These are phyloP conservation scores for Cytospora mali DNA, from an alignment of 2,329 filamentous ascomycete genomes.

Conservation along the genomic window DNA sequence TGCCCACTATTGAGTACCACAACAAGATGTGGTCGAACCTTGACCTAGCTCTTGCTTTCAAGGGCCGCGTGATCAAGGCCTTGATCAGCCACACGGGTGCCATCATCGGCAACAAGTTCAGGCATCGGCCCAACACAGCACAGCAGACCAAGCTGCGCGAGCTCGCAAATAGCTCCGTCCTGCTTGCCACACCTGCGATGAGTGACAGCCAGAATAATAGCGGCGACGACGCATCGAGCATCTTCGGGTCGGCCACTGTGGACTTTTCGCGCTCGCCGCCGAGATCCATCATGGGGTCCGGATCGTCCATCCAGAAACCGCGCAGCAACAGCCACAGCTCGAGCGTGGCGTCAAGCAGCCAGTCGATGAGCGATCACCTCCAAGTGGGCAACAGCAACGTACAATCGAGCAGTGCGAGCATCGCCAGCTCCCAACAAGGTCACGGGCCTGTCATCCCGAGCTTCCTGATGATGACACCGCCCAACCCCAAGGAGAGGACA, in stretches of 20 bases:
- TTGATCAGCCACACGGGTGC: conserved; percentile 94
- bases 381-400: conserved; percentile 15
- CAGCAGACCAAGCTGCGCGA: conserved; percentile 81
- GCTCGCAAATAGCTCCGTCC: conserved; percentile 75
- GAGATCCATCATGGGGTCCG: conserved; percentile 53
- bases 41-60: conserved; percentile 87
- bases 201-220: conserved; percentile 47
- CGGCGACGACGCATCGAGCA: conserved; percentile 60
- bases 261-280: conserved; percentile 64
- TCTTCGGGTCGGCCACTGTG: conserved; percentile 55
- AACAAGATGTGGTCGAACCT: conserved; percentile 99
- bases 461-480: conserved; percentile 52
- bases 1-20: conserved; percentile 91
- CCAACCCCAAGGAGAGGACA: conserved; percentile 41
- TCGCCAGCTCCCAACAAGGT: conserved; percentile 32
- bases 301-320: conserved; percentile 49
- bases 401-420: conserved; percentile 31
- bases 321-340: conserved; percentile 55
- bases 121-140: conserved; percentile 79
- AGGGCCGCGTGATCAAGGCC: conserved; percentile 91
- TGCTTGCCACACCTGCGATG: conserved; percentile 52
- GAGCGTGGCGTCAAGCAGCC: conserved; percentile 51
- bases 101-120: conserved; percentile 97
- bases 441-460: conserved; percentile 39
- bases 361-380: conserved; percentile 41